Evolutionary conservation across 1,139 yeast species (phyloP).

Genomic region (Yarrowia galli): DNA sequence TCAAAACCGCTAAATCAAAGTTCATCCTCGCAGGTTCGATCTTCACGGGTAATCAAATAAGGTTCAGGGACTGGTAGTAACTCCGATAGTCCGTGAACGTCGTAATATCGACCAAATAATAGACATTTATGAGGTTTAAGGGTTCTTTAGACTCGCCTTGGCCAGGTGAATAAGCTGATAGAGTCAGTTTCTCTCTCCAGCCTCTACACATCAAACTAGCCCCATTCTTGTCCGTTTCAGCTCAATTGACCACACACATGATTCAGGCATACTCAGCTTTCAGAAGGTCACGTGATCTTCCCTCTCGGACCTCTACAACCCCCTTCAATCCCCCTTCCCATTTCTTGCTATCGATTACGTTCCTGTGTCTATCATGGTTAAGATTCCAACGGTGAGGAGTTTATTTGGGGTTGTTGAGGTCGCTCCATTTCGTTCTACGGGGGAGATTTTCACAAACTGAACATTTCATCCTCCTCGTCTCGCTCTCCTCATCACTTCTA

Average conservation of each 20-base stretch:
- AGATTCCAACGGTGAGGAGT: slow-evolving; percentile 34
- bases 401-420: background rate
- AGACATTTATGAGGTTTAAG: too few relatives aligned
- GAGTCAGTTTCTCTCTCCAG: too few relatives aligned
- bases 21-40: slow-evolving; percentile 4
- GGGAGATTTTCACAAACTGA: background rate
- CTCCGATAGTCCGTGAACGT: background rate
- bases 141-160: background rate
- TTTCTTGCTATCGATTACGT: slow-evolving; percentile 21
- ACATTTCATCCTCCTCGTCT: background rate
- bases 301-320: background rate
- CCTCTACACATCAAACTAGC: background rate
- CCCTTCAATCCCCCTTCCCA: background rate
- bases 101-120: too few relatives aligned
- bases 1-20: background rate
- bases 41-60: background rate
- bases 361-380: slow-evolving; percentile 30
- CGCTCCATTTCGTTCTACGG: background rate
- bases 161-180: background rate
- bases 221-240: background rate
- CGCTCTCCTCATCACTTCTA: background rate
- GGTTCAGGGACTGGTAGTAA: background rate
- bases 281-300: background rate
- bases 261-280: background rate
- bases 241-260: background rate